A percentile compares a stretch with the other conserved stretches of the same genome.
Evolutionary conservation across 192 early-diverging fungal genomes (phyloP).

Genomic region (Backusella macrospora): DNA sequence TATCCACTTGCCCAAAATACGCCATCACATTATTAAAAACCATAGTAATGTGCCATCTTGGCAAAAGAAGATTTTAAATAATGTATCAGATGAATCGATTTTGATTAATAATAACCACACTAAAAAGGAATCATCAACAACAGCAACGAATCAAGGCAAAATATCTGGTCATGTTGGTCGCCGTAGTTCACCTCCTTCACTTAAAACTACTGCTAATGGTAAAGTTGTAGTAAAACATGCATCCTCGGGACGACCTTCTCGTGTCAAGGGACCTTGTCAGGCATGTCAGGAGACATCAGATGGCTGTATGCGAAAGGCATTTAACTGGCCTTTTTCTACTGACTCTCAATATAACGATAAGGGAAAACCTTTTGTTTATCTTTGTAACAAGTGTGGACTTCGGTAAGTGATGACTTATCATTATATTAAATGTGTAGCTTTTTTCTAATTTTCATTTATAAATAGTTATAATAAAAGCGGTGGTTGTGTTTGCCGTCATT

Average conservation of each 20-base stretch:
- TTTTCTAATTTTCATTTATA: conserved; percentile 35
- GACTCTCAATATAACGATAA: conserved; percentile 34
- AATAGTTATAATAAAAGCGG: conserved; percentile 43
- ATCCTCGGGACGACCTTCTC: conserved; percentile 27
- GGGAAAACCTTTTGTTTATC: conserved; percentile 42
- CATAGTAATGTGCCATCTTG: neutral
- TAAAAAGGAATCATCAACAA: neutral
- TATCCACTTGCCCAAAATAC: conserved; percentile 19
- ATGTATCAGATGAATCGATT: neutral
- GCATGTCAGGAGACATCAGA: conserved; percentile 42
- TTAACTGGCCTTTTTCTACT: conserved; percentile 42
- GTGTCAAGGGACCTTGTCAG: conserved; percentile 41
- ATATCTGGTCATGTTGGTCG: neutral
- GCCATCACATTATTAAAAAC: neutral
- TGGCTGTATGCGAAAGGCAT: conserved; percentile 46
- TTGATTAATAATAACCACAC: neutral
- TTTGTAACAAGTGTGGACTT: conserved; percentile 49
- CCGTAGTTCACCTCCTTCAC: neutral
- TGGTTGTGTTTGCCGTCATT: conserved; percentile 41
- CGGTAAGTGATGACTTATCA: conserved; percentile 37
- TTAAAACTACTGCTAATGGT: neutral
- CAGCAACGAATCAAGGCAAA: neutral
- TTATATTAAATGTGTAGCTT: neutral
- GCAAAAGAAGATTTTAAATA: conserved; percentile 9
- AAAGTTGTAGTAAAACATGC: conserved; percentile 22